Percentiles rank a stretch among this genome's conserved stretches.
Conservation (phyloP, 495 filamentous ascomycete genomes). For the Cercophora sp. region DNA sequence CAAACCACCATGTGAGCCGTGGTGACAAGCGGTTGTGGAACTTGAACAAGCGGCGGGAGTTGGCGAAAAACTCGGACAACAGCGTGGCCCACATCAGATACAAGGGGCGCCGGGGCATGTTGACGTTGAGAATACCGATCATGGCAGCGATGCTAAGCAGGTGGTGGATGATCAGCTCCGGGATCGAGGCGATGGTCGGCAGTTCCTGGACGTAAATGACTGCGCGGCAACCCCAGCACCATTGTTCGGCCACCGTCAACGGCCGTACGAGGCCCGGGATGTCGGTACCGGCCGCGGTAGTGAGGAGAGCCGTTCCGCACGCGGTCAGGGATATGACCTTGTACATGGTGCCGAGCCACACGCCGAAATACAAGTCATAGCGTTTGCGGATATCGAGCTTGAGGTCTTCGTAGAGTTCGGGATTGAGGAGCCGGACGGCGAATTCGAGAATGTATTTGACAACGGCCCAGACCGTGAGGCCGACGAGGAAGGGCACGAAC, state of each 20-base stretch:
- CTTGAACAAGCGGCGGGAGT: constrained; percentile 16
- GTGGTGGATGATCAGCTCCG: constrained; percentile 25
- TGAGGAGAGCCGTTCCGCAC: constrained; percentile 16
- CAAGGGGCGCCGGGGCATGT: constrained; percentile 20
- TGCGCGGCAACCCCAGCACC: constrained; percentile 27
- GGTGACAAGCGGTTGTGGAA: constrained; percentile 17
- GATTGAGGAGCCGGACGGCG: constrained; percentile 12
- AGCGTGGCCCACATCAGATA: constrained; percentile 21
- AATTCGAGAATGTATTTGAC: constrained; percentile 9
- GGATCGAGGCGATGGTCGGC: constrained; percentile 13
- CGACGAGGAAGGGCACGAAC: constrained; percentile 19
- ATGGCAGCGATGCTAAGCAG: constrained; percentile 20
- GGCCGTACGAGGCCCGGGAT: constrained; percentile 16
- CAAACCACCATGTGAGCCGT: constrained; percentile 14
- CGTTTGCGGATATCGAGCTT: constrained; percentile 17
- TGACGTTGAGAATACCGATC: constrained; percentile 15
- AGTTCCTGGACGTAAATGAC: constrained; percentile 24
- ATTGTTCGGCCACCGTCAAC: constrained; percentile 19
- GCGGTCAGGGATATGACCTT: constrained; percentile 15
- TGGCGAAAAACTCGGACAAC: constrained; percentile 18
- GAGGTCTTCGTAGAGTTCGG: constrained; percentile 17
- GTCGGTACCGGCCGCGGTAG: constrained; percentile 17
- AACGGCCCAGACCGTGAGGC: constrained; percentile 16
- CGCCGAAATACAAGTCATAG: constrained; percentile 24
- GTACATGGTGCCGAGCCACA: constrained; percentile 20